Evolutionary conservation across 129 eudicot species (phyloP), one percentile per base, ranked within the genome.

Genomic region (Saussurea involucrata): DNA sequence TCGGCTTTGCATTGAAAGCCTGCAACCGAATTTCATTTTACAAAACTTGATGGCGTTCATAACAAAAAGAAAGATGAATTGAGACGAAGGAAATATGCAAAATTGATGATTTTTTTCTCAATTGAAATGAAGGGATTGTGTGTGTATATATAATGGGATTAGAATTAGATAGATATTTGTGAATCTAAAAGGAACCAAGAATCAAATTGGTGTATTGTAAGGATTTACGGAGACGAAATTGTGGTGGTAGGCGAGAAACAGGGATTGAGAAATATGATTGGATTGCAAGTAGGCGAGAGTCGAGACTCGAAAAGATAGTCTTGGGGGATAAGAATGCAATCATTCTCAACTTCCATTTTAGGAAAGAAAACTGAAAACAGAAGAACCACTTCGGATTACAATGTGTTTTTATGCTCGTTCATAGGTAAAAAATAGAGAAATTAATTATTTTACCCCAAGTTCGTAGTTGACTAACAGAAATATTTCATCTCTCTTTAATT

Each of bases 1-100:
- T 65, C 83, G 84, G 84, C 75, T 81, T 81, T 74, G 84, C 10
- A 74, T 58, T 27, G 75, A 68, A 46, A 81, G 66, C 71, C 76
- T 68, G 84, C 36, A 81, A 58, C 68, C 58, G 40, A 68, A 17
- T 58, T 58, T 74, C 84, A 75, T 81, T 1, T 36, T 80, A 68
- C 21, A 40, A 40, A 80, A 20, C 70, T 67, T 80, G 71, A 74
- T 27, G 53, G 75, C 32, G 76, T 74, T 80, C 79, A 55, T 80
- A 67, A 73, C 63, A 80, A 11, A 12, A 61, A 53, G 24, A 53
- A 24, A 40, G 57, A 71, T 6, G 44, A 65, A 13, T n/a, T n/a
- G n/a, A n/a, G n/a, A n/a, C n/a, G 20, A 18, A 33, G 3, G 34
- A 17, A 36, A 3, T 28, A n/a, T 18, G 80, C 28, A 11, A 55